A percentile compares a stretch with the other conserved stretches of the same genome.
Conservation (phyloP, 73 alveolate genomes). For the Symbiodinium pilosum region DNA sequence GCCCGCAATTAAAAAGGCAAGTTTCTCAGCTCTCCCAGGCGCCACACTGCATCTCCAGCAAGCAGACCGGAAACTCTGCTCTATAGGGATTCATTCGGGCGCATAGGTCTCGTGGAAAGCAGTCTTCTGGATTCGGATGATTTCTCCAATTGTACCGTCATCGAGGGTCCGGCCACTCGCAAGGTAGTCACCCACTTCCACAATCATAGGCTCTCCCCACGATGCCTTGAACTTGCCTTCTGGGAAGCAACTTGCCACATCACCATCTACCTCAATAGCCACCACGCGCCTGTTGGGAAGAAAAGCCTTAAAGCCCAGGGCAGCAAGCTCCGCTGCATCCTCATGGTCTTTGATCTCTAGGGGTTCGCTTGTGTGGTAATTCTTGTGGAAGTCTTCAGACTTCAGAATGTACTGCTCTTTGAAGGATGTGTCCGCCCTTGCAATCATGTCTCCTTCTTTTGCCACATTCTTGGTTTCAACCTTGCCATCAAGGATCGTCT, state of each 20-base stretch:
- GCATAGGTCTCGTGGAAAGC: background rate
- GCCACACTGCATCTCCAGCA: too few relatives aligned
- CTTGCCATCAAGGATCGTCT: background rate
- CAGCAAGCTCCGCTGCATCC: background rate
- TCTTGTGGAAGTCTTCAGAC: background rate
- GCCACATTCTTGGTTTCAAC: background rate
- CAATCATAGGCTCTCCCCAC: conserved; percentile 15
- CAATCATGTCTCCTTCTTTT: background rate
- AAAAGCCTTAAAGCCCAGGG: background rate
- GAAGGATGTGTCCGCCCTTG: background rate
- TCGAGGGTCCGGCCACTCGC: conserved; percentile 9
- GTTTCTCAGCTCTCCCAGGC: too few relatives aligned
- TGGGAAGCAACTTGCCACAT: background rate
- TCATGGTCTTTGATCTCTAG: background rate
- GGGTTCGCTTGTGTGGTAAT: background rate
- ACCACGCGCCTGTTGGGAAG: background rate
- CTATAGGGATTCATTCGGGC: background rate
- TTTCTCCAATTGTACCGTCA: background rate
- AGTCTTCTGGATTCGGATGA: background rate
- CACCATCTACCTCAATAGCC: background rate
- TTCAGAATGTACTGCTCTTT: background rate
- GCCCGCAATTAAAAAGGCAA: too few relatives aligned
- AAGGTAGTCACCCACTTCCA: conserved; percentile 16
- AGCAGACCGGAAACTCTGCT: too few relatives aligned
- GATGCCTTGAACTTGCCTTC: conserved; percentile 9